Evolutionary conservation across 1,284 basidiomycete species (phyloP), one percentile per base, ranked within the genome.

Genomic region (Cutaneotrichosporon sp.): DNA sequence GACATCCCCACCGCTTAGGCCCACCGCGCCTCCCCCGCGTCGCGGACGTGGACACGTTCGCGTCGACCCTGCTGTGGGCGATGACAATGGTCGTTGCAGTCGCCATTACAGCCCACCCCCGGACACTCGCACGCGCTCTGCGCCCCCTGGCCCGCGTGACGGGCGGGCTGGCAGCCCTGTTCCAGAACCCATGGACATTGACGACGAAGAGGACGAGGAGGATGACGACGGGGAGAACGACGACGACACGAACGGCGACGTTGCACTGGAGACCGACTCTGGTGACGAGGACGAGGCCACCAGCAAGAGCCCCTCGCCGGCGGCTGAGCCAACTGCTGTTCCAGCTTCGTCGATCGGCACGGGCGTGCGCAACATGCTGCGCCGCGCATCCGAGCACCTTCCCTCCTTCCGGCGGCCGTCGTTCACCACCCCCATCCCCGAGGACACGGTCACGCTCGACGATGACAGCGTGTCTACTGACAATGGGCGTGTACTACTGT

Each of bases 201-300:
- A 88, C 56, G 85, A 87, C 11, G 86, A 88, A 25, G 80, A 81
- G 3, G 80, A 79, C 24, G 69, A 72, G 27, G 67, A 68, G 2
- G 67, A 60, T 2, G 63, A 66, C 22, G 65, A 70, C n/a, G 63
- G 70, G 13, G 57, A 87, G 0, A 86, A 88, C 49, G 86, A 88
- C 9, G 86, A 87, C 9, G 38, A 54, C 33, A 11, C 18, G 11
- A 50, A 43, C 31, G 47, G 24, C 14, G 29, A 14, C 25, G 45
- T 22, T 1, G 45, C 16, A 18, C 4, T 18, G 18, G 7, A 42
- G 38, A 42, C 18, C 16, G 38, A 42, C 38, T 42, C 38, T 42
- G 16, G 38, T 9, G 9, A 38, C 9, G 38, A 25, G 14, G 18
- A 38, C 38, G 18, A 42, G 38, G 18, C 16, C 38, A 14, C n/a